Base-by-base conservation (phyloP, 1,284 basidiomycete species). In the Volvariella volvacea region DNA sequence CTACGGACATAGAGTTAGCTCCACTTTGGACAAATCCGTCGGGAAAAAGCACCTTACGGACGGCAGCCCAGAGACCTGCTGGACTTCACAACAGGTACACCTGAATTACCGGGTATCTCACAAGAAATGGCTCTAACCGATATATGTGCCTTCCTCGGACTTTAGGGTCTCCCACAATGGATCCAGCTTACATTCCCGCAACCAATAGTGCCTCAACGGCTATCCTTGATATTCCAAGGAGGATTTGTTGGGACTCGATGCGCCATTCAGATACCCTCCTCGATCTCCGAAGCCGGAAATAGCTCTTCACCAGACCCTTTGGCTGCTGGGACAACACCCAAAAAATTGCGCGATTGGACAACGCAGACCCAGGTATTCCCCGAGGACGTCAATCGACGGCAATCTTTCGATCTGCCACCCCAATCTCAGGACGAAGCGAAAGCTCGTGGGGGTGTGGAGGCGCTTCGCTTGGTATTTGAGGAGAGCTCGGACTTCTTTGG, bases 401-500 rank as follows among this genome's bases (percentile, higher is more conserved):
- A 90, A 59, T 58, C 52, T 2, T 90, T 90, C 51, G 72, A 78
- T 31, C 55, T 88, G 42, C 43, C 58, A 14, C 50, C 56, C 2
- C 19, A 15, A 16, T 31, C 43, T 3, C 44, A 56, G 21, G 44
- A 50, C 30, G 42, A 43, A 7, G 32, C 14, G 14, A n/a, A 52
- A 19, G 31, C 51, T 22, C 48, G 46, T 14, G 45, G 50, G 9
- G 71, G 70, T 19, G 58, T 80, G 8, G 58, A 55, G 39, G 63
- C 66, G 19, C 46, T 90, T 51, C 83, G 74, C 58, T 58, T 90
- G n/a, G 64, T 83, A 1, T 88, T 88, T 52, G 79, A 86, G 52
- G 73, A 78, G 57, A 86, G 84, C 56, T 87, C 85, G 12, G 84
- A 88, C 61, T 83, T 88, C 54, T 88, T 88, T 55, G 84, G 84